A percentile compares a stretch with the other conserved stretches of the same genome.
Evolutionary conservation across 2,329 filamentous ascomycete species (phyloP).

Genomic region (Fusarium compactum): DNA sequence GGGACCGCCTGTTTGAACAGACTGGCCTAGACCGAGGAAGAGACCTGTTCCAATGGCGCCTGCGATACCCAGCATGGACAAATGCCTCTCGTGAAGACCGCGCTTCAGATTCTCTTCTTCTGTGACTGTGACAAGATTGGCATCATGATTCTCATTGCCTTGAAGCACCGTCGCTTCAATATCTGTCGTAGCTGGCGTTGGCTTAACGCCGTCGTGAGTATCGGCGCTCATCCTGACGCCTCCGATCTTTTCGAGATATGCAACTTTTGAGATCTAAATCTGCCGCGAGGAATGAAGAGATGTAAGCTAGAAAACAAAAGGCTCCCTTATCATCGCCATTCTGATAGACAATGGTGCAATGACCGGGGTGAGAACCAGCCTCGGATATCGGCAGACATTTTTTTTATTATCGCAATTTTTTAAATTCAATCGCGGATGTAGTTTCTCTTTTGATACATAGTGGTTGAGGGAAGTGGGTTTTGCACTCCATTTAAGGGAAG

Average conservation of each 20-base stretch:
- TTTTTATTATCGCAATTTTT: not conserved
- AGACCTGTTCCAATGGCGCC: constrained; percentile 62
- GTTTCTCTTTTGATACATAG: constrained; percentile 37
- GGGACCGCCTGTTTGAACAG: constrained; percentile 53
- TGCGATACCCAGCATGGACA: constrained; percentile 66
- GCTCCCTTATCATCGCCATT: constrained; percentile 36
- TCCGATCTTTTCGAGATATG: not conserved
- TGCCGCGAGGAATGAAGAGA: not conserved
- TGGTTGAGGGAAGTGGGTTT: constrained; percentile 15
- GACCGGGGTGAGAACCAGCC: constrained; percentile 16
- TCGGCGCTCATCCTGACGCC: constrained; percentile 26
- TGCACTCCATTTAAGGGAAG: constrained; percentile 36
- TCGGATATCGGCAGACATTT: constrained; percentile 19
- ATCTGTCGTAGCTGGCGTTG: constrained; percentile 7
- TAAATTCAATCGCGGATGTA: constrained; percentile 25
- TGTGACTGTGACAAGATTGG: constrained; percentile 41
- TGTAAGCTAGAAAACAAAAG: not conserved
- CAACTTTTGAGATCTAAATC: not conserved
- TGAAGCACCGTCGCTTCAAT: constrained; percentile 9
- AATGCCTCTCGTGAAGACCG: constrained; percentile 50
- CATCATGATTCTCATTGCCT: constrained; percentile 3
- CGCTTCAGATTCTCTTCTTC: constrained; percentile 44
- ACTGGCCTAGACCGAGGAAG: constrained; percentile 56
- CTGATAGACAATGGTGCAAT: constrained; percentile 32
- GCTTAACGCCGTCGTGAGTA: constrained; percentile 23